Percentiles rank a stretch among this genome's conserved stretches.
Conservation (phyloP, 2,329 filamentous ascomycete genomes). For the Parascedosporium putredinis region DNA sequence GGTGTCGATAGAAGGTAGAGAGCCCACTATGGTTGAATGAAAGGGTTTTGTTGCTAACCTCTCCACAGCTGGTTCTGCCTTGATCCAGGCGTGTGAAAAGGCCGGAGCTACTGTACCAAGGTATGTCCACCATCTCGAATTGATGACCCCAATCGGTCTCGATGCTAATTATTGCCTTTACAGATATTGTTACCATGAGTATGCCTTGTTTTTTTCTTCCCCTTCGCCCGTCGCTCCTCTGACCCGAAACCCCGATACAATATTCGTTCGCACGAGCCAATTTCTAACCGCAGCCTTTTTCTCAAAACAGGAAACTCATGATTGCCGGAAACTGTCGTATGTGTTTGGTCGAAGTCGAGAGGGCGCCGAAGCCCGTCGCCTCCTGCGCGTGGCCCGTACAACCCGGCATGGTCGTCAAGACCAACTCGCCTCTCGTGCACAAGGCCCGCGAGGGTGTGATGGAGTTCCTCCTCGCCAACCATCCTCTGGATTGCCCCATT, state of each 20-base stretch:
- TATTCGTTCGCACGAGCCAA: constrained; percentile 8
- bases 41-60: constrained; percentile 10
- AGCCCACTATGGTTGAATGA: constrained; percentile 8
- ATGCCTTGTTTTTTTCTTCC: too few species aligned
- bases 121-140: constrained; percentile 31
- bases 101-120: constrained; percentile 82
- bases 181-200: constrained; percentile 99
- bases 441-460: constrained; percentile 98
- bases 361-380: constrained; percentile 90
- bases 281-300: constrained; percentile 28
- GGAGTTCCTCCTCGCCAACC: constrained; percentile 96
- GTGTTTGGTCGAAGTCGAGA: constrained; percentile 97
- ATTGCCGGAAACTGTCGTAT: constrained; percentile 99
- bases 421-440: constrained; percentile 88
- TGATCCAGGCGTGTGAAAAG: constrained; percentile 99
- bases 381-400: constrained; percentile 99
- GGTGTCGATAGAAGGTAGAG: constrained; percentile 86
- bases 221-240: too few species aligned
- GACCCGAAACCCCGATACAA: background rate
- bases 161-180: constrained; percentile 11
- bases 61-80: constrained; percentile 73
- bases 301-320: constrained; percentile 69
- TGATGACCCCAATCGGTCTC: constrained; percentile 6
- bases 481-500: constrained; percentile 91
- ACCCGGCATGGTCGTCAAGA: constrained; percentile 98